phyloP scores from a whole-genome alignment of 2,329 filamentous ascomycete species.

The Alternaria sp. region DNA sequence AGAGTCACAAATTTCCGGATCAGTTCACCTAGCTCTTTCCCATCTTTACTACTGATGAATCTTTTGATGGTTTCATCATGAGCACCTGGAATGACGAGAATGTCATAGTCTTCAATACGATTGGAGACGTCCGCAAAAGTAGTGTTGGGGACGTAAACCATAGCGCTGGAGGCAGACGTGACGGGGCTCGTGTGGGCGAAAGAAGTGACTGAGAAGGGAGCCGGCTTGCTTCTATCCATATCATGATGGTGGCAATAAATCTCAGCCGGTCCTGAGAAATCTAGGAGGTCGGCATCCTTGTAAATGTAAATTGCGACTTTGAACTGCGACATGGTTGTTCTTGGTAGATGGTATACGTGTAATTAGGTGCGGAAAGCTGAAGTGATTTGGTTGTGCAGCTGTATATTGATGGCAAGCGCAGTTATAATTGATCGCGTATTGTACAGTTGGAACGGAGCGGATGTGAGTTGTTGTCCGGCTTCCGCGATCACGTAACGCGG shows the following conservation, averaged over 20 bases:
- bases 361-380: neutral
- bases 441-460: slow-evolving; percentile 4
- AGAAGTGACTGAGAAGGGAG: slow-evolving; percentile 47
- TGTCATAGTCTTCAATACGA: slow-evolving; percentile 47
- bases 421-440: neutral
- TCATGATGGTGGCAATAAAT: slow-evolving; percentile 43
- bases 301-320: slow-evolving; percentile 53
- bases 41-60: slow-evolving; percentile 33
- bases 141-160: slow-evolving; percentile 45
- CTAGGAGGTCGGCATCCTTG: slow-evolving; percentile 52
- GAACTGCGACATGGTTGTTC: slow-evolving; percentile 29
- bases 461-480: slow-evolving; percentile 5
- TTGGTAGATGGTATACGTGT: neutral
- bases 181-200: slow-evolving; percentile 43
- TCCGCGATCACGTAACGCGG: slow-evolving; percentile 3
- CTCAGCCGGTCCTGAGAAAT: slow-evolving; percentile 54
- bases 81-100: slow-evolving; percentile 53
- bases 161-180: slow-evolving; percentile 30
- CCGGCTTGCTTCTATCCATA: slow-evolving; percentile 29
- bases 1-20: slow-evolving; percentile 33
- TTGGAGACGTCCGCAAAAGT: slow-evolving; percentile 40
- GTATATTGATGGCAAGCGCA: neutral
- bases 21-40: slow-evolving; percentile 26
- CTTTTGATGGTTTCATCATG: slow-evolving; percentile 34
- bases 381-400: neutral